Percentiles rank a stretch among this genome's conserved stretches.
phyloP scores from a whole-genome alignment of 202 grass and related monocot species.

The Bolboschoenoplectus hybrid region DNA sequence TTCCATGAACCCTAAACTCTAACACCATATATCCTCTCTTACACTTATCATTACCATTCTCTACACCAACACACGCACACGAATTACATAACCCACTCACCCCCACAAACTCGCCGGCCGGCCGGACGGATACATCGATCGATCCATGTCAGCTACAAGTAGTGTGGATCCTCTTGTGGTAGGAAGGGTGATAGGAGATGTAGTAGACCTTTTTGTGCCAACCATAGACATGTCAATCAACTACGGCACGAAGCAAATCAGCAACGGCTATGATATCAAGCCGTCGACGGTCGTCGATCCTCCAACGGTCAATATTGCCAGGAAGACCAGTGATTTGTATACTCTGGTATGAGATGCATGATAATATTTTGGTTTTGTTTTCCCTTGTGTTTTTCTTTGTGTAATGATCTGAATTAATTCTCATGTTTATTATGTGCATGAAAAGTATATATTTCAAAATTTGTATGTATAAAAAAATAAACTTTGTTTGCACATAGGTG shows the following conservation, averaged over 20 bases:
- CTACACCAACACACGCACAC: background rate
- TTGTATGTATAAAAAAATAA: background rate
- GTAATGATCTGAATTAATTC: constrained; percentile 6
- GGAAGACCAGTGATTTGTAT: constrained; percentile 52
- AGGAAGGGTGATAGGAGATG: constrained; percentile 79
- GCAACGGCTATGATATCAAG: constrained; percentile 68
- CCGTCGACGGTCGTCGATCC: constrained; percentile 40
- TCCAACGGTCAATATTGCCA: constrained; percentile 54
- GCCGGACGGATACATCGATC: background rate
- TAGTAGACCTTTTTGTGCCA: constrained; percentile 73
- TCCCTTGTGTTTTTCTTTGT: background rate
- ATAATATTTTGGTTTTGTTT: background rate
- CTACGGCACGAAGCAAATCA: constrained; percentile 60
- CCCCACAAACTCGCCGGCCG: background rate
- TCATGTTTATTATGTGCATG: no score
- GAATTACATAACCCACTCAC: background rate
- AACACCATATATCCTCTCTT: background rate
- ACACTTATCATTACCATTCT: background rate
- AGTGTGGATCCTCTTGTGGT: constrained; percentile 71
- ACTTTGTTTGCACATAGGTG: constrained; percentile 40
- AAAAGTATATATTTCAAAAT: no score
- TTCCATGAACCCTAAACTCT: no score
- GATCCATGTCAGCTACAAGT: constrained; percentile 45
- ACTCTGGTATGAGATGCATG: constrained; percentile 52
- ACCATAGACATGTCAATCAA: constrained; percentile 52